Evolutionary conservation across 768 basidiomycete species (phyloP), one percentile per base, ranked within the genome.

Genomic region (Lactifluus echinatus): DNA sequence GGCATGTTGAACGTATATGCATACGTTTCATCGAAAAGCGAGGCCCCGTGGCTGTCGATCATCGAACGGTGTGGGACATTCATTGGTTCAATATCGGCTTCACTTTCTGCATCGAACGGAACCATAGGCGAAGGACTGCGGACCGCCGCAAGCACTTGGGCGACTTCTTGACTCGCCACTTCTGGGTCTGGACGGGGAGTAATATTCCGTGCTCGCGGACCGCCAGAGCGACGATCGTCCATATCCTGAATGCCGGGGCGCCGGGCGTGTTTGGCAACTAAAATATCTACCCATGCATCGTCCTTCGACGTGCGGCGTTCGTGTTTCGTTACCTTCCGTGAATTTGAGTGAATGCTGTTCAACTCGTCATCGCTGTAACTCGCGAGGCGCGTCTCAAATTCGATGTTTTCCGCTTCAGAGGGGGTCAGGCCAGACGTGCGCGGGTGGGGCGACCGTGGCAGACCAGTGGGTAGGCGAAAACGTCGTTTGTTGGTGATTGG

Each of bases 281-380:
- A 71, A 40, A 92, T 92, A 70, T 92, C 90, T 40, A 92, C 88
- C 89, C 90, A 91, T 4, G 88, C 87, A 65, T 92, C 90, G 50
- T 87, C 84, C 63, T 70, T 73, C 19, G 76, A 75, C 36, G 77
- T 70, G 48, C 76, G 56, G 21, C 68, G 70, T 37, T 71, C 66
- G 19, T 76, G 68, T 65, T 74, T 74, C 70, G 79, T 73, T 40
- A 64, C 59, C 12, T 66, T 39, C 7, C 42, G 50, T 7, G 43
- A 39, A 31, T 8, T 54, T 12, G 48, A 34, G 10, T 59, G 49
- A 15, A 57, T n/a, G 31, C 43, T 44, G 2, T 63, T 65, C 37
- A 61, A 37, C 48, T 70, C 77, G 62, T 78, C 75, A 21, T 78
- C 76, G 54, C 74, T 76, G 28, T 76, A 83, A 65, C 82, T 84